phyloP scores from a whole-genome alignment of 768 basidiomycete species.

The Xerocomellus intermedius region DNA sequence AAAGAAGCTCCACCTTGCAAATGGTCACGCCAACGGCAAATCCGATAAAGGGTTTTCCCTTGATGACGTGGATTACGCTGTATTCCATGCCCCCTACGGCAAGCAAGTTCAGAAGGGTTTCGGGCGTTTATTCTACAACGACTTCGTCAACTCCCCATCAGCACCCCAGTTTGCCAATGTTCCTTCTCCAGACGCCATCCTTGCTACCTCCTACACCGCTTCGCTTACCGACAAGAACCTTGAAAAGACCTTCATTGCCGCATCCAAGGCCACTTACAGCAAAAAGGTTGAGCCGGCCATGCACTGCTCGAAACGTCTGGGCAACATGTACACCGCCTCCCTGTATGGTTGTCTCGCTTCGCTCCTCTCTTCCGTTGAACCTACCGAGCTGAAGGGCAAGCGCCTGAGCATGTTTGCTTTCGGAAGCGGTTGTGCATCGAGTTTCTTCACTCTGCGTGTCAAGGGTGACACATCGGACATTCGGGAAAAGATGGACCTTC shows the following conservation, averaged over 20 bases:
- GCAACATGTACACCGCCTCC: slow-evolving; percentile 99
- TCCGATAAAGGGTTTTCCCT: slow-evolving; percentile 57
- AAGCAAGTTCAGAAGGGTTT: slow-evolving; percentile 98
- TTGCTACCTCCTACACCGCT: slow-evolving; percentile 62
- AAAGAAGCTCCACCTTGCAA: slow-evolving; percentile 43
- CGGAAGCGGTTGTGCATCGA: slow-evolving; percentile 92
- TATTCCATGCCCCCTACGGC: slow-evolving; percentile 98
- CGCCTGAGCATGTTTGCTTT: slow-evolving; percentile 95
- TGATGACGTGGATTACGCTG: slow-evolving; percentile 84
- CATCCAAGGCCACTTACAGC: slow-evolving; percentile 73
- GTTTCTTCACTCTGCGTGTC: slow-evolving; percentile 86
- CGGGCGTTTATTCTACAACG: slow-evolving; percentile 88
- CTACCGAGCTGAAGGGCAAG: slow-evolving; percentile 71
- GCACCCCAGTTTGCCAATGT: slow-evolving; percentile 67
- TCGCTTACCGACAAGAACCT: slow-evolving; percentile 92
- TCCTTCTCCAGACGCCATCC: slow-evolving; percentile 67
- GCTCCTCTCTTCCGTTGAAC: slow-evolving; percentile 70
- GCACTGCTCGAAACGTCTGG: slow-evolving; percentile 85
- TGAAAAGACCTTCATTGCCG: slow-evolving; percentile 90
- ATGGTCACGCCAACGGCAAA: slow-evolving; percentile 36
- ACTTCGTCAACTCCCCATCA: slow-evolving; percentile 80
- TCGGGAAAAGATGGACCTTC: slow-evolving; percentile 75
- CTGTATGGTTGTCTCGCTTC: slow-evolving; percentile 94
- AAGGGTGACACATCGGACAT: slow-evolving; percentile 88
- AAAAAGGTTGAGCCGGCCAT: slow-evolving; percentile 78